phyloP scores from a whole-genome alignment of 2,329 filamentous ascomycete species.

The Fusarium dlaminii region DNA sequence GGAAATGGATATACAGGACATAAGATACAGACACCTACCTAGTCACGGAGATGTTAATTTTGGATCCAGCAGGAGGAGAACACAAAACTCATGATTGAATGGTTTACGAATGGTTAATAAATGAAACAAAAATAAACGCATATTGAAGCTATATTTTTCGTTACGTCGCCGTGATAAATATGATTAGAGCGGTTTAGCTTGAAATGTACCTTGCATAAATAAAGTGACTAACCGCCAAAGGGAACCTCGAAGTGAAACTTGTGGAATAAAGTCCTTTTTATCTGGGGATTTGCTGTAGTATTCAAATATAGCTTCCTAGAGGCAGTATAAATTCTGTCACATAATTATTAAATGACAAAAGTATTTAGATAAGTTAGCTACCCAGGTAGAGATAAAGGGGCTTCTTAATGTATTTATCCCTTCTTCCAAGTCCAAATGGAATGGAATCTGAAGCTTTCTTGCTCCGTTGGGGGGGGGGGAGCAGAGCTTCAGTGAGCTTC shows the following conservation, averaged over 20 bases:
- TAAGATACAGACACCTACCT: not conserved
- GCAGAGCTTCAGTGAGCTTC: constrained; percentile 5
- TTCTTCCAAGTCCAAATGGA: not conserved
- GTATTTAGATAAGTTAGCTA: not conserved
- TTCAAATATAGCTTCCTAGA: not conserved
- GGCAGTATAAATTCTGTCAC: not conserved
- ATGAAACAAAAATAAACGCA: not conserved
- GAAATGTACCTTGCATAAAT: not conserved
- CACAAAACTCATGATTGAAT: not conserved
- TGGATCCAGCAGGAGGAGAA: not conserved
- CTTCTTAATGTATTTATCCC: not conserved
- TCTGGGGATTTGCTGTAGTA: not conserved
- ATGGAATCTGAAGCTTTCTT: not conserved
- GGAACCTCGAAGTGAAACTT: not conserved
- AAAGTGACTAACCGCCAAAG: not conserved
- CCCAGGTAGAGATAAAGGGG: not conserved
- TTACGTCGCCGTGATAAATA: too few relatives aligned
- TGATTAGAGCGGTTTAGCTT: not conserved
- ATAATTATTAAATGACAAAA: not conserved
- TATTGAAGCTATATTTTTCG: not conserved
- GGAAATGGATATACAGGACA: not conserved
- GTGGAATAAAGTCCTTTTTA: not conserved
- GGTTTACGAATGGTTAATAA: not conserved
- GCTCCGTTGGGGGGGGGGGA: not conserved
- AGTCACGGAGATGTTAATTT: not conserved